A percentile compares a stretch with the other conserved stretches of the same genome.
phyloP scores from a whole-genome alignment of 345 rosid species.

The Passiflora organensis region DNA sequence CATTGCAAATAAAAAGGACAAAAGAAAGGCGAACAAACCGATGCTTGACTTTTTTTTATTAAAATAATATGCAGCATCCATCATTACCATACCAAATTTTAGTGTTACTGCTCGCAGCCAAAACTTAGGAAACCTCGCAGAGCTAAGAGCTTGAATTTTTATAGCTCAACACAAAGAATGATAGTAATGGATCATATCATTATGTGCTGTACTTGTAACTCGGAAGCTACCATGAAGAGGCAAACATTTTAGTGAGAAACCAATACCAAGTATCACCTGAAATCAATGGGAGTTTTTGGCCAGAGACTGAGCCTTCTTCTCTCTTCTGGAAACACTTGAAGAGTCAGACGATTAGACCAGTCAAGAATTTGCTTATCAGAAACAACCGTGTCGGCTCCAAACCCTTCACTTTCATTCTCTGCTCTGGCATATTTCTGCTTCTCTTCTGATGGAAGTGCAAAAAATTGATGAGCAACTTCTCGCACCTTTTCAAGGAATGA shows the following conservation, averaged over 20 bases:
- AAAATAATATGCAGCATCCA: too few relatives aligned
- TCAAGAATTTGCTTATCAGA: constrained; percentile 52
- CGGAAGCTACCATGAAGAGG: too few relatives aligned
- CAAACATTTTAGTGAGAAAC: not conserved
- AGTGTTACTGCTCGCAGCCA: too few relatives aligned
- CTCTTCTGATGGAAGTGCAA: constrained; percentile 45
- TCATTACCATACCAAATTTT: too few relatives aligned
- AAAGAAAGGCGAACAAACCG: too few relatives aligned
- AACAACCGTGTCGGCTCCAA: constrained; percentile 54
- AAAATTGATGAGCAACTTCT: constrained; percentile 39
- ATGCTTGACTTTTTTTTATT: too few relatives aligned
- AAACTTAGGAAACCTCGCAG: too few relatives aligned
- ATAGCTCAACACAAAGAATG: too few relatives aligned
- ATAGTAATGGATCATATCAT: too few relatives aligned
- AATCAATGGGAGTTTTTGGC: constrained; percentile 45
- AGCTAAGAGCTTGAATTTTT: too few relatives aligned
- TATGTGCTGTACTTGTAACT: too few relatives aligned
- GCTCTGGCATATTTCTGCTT: constrained; percentile 43
- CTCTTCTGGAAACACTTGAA: constrained; percentile 39
- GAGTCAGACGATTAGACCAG: constrained; percentile 54
- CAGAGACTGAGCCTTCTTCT: constrained; percentile 39
- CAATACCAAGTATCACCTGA: constrained; percentile 28
- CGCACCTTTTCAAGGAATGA: constrained; percentile 40
- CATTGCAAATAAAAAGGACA: too few relatives aligned
- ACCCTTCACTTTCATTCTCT: constrained; percentile 36